These are phyloP conservation scores for Onygena corvina DNA, from an alignment of 2,329 filamentous ascomycete genomes.

Conservation along the genomic window DNA sequence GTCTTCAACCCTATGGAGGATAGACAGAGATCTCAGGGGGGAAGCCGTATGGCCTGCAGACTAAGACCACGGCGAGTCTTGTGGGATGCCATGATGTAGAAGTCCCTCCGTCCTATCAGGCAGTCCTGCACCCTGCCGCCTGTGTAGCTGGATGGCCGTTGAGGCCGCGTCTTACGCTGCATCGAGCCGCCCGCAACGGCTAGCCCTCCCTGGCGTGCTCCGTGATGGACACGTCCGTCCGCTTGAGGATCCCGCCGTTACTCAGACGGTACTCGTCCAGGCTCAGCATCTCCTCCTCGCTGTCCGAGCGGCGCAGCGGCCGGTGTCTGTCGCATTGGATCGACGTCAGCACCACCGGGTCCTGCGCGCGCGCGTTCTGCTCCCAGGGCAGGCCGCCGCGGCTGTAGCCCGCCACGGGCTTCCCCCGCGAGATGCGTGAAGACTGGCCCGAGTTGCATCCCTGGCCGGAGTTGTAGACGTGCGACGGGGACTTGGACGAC, in stretches of 20 bases:
- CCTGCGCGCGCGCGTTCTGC: neutral
- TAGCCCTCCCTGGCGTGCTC: neutral
- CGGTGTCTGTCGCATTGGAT: constrained; percentile 7
- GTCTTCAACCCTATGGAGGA: no score
- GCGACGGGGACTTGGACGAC: neutral
- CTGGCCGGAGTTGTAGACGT: neutral
- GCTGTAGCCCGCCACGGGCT: neutral
- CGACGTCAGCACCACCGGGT: constrained; percentile 10
- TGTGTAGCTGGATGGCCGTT: no score
- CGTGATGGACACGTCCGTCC: constrained; percentile 10
- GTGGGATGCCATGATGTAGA: no score
- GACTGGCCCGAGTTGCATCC: neutral
- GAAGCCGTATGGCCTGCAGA: no score
- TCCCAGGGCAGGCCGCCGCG: constrained; percentile 4
- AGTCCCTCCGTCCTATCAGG: no score
- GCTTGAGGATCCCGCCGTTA: constrained; percentile 9
- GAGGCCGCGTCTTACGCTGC: no score
- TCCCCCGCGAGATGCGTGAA: constrained; percentile 1
- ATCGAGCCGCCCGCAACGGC: neutral
- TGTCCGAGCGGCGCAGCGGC: constrained; percentile 8
- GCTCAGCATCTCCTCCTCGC: constrained; percentile 9
- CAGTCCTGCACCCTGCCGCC: no score
- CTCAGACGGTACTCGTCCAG: neutral
- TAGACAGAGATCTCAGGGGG: no score
- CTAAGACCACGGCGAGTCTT: no score